These are phyloP conservation scores for Diplodia sapinea DNA, from an alignment of 2,329 filamentous ascomycete genomes.

Conservation along the genomic window DNA sequence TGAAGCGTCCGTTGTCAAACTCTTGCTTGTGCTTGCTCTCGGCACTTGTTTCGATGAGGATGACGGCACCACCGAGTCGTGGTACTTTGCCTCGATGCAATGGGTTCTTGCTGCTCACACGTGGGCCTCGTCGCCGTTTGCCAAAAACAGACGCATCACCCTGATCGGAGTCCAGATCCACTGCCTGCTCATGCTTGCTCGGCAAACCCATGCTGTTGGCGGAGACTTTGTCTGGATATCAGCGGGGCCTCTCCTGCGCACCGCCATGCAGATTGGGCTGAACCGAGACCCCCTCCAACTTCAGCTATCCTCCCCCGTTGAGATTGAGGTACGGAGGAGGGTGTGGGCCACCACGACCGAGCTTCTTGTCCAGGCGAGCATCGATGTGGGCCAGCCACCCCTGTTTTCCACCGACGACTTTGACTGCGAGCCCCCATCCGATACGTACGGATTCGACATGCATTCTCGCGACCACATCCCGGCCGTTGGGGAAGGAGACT, in stretches of 20 bases:
- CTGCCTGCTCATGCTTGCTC: slow-evolving; percentile 44
- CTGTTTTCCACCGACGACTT: slow-evolving; percentile 43
- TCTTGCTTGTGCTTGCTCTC: slow-evolving; percentile 36
- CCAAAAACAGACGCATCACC: slow-evolving; percentile 39
- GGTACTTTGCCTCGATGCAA: slow-evolving; percentile 2
- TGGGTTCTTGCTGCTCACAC: slow-evolving; percentile 40
- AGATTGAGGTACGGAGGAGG: slow-evolving; percentile 52
- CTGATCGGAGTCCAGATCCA: slow-evolving; percentile 45
- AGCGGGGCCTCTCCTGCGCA: slow-evolving; percentile 48
- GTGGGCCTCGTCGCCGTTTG: slow-evolving; percentile 46
- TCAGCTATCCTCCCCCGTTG: slow-evolving; percentile 43
- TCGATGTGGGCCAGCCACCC: slow-evolving; percentile 37
- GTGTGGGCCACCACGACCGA: slow-evolving; percentile 54
- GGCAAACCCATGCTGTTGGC: slow-evolving; percentile 42
- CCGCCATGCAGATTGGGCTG: slow-evolving; percentile 51
- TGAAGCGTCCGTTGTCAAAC: slow-evolving; percentile 1
- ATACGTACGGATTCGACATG: slow-evolving; percentile 38
- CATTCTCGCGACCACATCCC: slow-evolving; percentile 14
- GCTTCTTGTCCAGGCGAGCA: slow-evolving; percentile 44
- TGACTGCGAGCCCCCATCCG: slow-evolving; percentile 38
- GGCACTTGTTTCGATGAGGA: slow-evolving; percentile 29
- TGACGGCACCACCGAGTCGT: background rate
- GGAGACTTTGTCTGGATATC: slow-evolving; percentile 47
- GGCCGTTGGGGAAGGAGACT: background rate
- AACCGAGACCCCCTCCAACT: slow-evolving; percentile 49